Percentiles rank a stretch among this genome's conserved stretches.
Conservation (phyloP, 192 early-diverging fungal species). For the Backusella westeae region DNA sequence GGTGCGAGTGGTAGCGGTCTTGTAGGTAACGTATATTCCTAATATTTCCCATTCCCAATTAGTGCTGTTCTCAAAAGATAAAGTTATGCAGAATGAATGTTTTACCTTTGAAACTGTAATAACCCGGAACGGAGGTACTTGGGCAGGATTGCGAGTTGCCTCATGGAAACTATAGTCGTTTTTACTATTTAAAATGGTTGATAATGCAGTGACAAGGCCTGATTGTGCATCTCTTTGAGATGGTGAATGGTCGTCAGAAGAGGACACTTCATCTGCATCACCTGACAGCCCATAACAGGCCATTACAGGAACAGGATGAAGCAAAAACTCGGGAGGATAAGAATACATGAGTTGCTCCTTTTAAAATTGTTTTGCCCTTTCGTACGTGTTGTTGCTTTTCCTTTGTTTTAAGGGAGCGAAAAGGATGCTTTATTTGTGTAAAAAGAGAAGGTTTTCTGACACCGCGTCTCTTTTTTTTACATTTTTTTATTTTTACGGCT, state of each 20-base stretch:
- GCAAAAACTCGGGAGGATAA: conserved; percentile 55
- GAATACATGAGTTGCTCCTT: conserved; percentile 45
- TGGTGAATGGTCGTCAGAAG: not conserved
- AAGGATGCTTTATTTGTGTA: not conserved
- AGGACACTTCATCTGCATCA: not conserved
- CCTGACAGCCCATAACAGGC: conserved; percentile 44
- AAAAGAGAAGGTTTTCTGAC: not conserved
- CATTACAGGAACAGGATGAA: conserved; percentile 57
- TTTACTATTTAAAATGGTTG: conserved; percentile 29
- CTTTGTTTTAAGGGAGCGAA: not conserved
- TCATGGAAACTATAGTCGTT: conserved; percentile 20
- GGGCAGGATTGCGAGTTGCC: conserved; percentile 21
- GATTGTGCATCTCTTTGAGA: conserved; percentile 1
- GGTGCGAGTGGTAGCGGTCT: conserved; percentile 15
- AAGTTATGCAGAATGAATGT: not conserved
- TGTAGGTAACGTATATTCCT: conserved; percentile 23
- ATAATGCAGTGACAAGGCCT: conserved; percentile 11
- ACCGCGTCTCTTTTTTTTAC: not conserved
- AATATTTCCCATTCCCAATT: not conserved
- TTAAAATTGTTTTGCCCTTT: not conserved
- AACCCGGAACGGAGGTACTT: conserved; percentile 34
- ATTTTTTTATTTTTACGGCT: not conserved
- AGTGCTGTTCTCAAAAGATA: not conserved
- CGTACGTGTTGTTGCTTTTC: not conserved
- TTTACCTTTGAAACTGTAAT: conserved; percentile 32